Evolutionary conservation across 306 rosid genomes (phyloP).

Genomic region (Fragaria nilgerrensis): DNA sequence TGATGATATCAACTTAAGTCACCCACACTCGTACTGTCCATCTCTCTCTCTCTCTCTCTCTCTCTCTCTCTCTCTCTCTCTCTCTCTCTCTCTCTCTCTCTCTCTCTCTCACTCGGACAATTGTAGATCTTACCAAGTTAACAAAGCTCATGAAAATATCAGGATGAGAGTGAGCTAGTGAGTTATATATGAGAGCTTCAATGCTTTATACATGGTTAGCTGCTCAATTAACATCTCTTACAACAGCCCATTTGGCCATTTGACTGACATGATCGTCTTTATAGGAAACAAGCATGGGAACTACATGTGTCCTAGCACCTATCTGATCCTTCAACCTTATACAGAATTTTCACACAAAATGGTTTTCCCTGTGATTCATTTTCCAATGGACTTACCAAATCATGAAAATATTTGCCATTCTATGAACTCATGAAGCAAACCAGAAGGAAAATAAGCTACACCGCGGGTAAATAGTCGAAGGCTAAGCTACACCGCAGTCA

Average conservation of each 20-base stretch:
- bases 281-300: not conserved
- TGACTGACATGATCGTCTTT: not conserved
- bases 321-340: not conserved
- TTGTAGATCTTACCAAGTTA: not conserved
- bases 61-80: too few species aligned
- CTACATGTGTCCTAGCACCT: not conserved
- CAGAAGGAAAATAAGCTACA: not conserved
- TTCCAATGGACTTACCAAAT: not conserved
- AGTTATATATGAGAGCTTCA: not conserved
- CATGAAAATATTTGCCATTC: not conserved
- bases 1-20: too few species aligned
- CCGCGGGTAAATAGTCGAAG: not conserved
- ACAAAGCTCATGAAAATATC: not conserved
- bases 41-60: too few species aligned
- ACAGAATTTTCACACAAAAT: not conserved
- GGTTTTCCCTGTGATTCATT: not conserved
- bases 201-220: not conserved
- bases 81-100: too few species aligned
- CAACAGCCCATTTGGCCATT: not conserved
- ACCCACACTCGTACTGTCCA: too few species aligned
- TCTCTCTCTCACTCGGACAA: too few species aligned
- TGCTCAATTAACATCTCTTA: not conserved
- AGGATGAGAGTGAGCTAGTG: not conserved
- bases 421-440: slow-evolving; percentile 1
- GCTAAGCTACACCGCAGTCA: not conserved